Evolutionary conservation across 148 eudicot species (phyloP), one percentile per base, ranked within the genome.

Genomic region (Pharnaceum exiguum): DNA sequence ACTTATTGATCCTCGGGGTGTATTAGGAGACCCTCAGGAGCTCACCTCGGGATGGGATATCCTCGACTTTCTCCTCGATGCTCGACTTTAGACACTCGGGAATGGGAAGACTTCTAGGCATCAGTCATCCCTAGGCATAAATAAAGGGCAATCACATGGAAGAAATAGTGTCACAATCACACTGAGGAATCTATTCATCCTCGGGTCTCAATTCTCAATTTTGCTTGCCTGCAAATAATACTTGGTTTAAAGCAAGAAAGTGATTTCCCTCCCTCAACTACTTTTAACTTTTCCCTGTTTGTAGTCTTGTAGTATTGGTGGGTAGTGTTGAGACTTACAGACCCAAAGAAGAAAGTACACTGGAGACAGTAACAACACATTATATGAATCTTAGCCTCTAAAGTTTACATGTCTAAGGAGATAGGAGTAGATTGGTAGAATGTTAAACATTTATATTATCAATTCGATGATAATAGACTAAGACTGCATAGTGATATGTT

Each of bases 71-170:
- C n/a, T n/a, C n/a, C n/a, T n/a, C n/a, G n/a, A n/a, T n/a, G n/a
- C n/a, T n/a, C n/a, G n/a, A n/a, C n/a, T n/a, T n/a, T n/a, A n/a
- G n/a, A n/a, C n/a, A n/a, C n/a, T n/a, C n/a, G n/a, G n/a, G n/a
- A n/a, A n/a, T n/a, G n/a, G n/a, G n/a, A n/a, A n/a, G n/a, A n/a
- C n/a, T n/a, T n/a, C n/a, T n/a, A n/a, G n/a, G n/a, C n/a, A n/a
- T n/a, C n/a, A n/a, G n/a, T 30, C 40, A 50, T 29, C 56, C 38
- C 17, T 48, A 57, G 36, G 27, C 4, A 66, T 26, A 17, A 59
- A 42, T 44, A 59, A 59, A 67, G 58, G 46, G 10, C 68, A 35
- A 53, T 39, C 62, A 69, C 67, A 67, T 68, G 65, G 30, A 51
- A 48, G 3, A 44, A n/a, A n/a, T n/a, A n/a, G n/a, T 44, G 60